Evolutionary conservation across 1,284 basidiomycete species (phyloP), one percentile per base, ranked within the genome.

Genomic region (Coniferiporia weirii): DNA sequence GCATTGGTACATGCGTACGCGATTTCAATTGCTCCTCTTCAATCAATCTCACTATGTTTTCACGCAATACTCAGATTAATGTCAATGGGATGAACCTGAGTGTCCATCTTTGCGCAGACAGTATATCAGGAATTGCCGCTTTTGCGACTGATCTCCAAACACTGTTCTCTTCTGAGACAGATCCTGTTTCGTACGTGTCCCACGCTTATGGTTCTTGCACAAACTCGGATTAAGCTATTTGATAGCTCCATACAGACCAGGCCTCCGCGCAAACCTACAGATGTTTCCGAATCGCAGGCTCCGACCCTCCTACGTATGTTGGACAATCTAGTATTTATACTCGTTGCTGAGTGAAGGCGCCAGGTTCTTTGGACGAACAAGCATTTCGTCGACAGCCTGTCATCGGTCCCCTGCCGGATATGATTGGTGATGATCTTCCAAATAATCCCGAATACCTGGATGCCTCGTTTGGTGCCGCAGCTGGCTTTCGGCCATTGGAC

Each of bases 361-460:
- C 15, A 61, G 60, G 47, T 27, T 61, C 91, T 15, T 74, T 98
- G 27, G 94, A 97, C 60, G 87, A 95, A 59, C 71, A 89, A 40
- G 92, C 94, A 0, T 98, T 97, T 73, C 80, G 75, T 52, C 76
- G 77, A 20, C 70, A 85, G 5, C 89, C 91, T 0, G 87, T 93
- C 63, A 76, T 90, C 55, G 88, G 88, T 5, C 81, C 85, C 4
- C 80, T 84, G 3, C 86, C 91, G 3, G 95, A 98, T 71, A 87
- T 98, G 82, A 88, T 98, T 51, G 78, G 81, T 46, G 96, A 98
- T 67, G 94, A 98, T 68, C 76, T 98, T 10, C 95, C 95, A 0
- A 89, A 81, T 15, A 95, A 98, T 69, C 75, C 80, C 38, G 90
- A 94, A 66, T 98, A 95, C 67, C 78, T 98, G 27, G 93, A 95